Evolutionary conservation across 371 early-diverging fungal species (phyloP), one percentile per base, ranked within the genome.

Genomic region (Sporodiniella umbellata): DNA sequence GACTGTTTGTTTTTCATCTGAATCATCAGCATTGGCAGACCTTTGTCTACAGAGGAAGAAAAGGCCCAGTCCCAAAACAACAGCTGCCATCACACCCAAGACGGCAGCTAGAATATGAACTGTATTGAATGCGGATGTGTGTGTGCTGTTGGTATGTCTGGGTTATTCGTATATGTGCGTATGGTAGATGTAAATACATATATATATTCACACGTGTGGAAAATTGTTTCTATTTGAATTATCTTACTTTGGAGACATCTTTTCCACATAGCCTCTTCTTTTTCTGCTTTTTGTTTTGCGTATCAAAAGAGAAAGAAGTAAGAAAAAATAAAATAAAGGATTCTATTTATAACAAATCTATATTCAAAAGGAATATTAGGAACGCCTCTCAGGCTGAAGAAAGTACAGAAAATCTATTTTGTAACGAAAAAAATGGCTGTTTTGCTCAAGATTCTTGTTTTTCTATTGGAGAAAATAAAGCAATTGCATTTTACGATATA

Each of bases 41-140:
- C 33, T 38, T 38, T 33, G 48, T 53, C 57, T 64, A 31, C 58
- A 71, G 14, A 58, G 35, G 17, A 71, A 18, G 26, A 67, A 62
- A 8, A 64, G 48, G 10, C 60, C 56, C 25, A 71, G 23, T 15
- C 60, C 56, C 4, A 67, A 62, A n/a, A 53, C 46, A n/a, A 67
- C 39, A 8, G 68, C 65, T 3, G 59, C 64, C 3, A 60, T 30
- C 10, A 66, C 53, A 23, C 70, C 70, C 31, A 71, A 51, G 21
- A 62, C 56, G 44, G 65, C 71, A 25, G 65, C 64, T 14, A 62
- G 62, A 21, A 71, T 54, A 56, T 71, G 71, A 26, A 71, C 49
- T 10, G 67, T 58, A 48, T 62, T 71, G 39, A 71, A 71, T 47
- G 47, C 54, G 15, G 60, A 51, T 33, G 62, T 64, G 28, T 70